A percentile compares a stretch with the other conserved stretches of the same genome.
Conservation (phyloP, 2,329 filamentous ascomycete species). For the Aspergillus bombycis region DNA sequence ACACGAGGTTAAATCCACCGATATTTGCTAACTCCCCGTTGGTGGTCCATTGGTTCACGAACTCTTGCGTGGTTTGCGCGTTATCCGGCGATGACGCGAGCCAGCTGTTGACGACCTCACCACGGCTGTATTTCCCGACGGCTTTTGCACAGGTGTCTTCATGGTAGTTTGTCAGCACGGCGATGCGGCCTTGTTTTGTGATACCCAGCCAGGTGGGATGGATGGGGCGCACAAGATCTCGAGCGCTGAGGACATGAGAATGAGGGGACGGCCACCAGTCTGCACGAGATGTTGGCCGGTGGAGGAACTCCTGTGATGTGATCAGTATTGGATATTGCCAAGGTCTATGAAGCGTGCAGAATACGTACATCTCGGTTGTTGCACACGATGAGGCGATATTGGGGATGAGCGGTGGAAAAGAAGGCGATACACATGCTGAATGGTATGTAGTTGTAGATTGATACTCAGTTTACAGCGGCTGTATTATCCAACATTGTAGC, state of each 20-base stretch:
- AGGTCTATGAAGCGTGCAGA: neutral
- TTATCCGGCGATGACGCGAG: slow-evolving; percentile 48
- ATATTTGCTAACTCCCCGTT: slow-evolving; percentile 55
- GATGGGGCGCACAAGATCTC: slow-evolving; percentile 59
- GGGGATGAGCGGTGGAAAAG: slow-evolving; percentile 13
- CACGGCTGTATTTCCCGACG: slow-evolving; percentile 52
- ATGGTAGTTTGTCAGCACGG: slow-evolving; percentile 64
- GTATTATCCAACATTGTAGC: neutral
- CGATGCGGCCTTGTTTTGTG: slow-evolving; percentile 60
- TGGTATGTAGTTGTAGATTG: neutral
- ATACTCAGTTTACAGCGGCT: neutral
- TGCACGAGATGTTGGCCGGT: slow-evolving; percentile 59
- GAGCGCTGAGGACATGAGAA: slow-evolving; percentile 58
- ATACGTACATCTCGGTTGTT: slow-evolving; percentile 14
- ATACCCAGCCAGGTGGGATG: slow-evolving; percentile 66
- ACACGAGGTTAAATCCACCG: slow-evolving; percentile 63
- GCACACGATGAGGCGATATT: slow-evolving; percentile 16
- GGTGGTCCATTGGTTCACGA: slow-evolving; percentile 55
- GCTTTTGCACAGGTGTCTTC: slow-evolving; percentile 52
- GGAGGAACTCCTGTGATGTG: slow-evolving; percentile 56
- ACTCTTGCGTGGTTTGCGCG: slow-evolving; percentile 49
- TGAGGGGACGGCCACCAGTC: slow-evolving; percentile 61
- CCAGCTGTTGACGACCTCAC: slow-evolving; percentile 60
- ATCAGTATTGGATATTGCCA: neutral
- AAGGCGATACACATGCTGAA: slow-evolving; percentile 16